These are phyloP conservation scores for Avena atlantica DNA, from an alignment of 176 grass and related monocot species.

Conservation along the genomic window DNA sequence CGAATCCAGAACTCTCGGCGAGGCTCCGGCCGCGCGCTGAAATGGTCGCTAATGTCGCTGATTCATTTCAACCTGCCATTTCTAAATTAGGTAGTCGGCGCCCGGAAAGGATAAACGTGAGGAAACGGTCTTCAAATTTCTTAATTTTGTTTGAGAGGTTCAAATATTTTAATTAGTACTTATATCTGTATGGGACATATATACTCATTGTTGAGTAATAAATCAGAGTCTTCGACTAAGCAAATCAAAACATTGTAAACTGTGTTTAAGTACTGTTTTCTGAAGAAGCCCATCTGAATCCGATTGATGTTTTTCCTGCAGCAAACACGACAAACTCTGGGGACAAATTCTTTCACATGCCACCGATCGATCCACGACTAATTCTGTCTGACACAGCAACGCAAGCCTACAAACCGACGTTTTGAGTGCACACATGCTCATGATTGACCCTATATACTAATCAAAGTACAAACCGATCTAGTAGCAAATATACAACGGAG, in stretches of 20 bases:
- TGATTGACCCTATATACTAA: background rate
- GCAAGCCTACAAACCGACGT: background rate
- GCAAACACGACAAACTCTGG: background rate
- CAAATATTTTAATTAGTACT: background rate
- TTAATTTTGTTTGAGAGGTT: background rate
- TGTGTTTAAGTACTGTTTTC: too few relatives aligned
- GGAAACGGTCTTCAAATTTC: constrained; percentile 39
- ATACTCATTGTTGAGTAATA: background rate
- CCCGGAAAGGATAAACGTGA: background rate
- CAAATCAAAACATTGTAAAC: background rate
- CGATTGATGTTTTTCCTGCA: background rate
- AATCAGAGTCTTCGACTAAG: background rate
- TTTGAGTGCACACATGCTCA: background rate
- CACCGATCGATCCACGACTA: background rate
- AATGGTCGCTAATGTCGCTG: background rate
- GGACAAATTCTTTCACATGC: background rate
- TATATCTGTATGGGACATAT: background rate
- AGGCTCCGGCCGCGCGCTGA: constrained; percentile 10
- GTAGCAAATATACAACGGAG: background rate
- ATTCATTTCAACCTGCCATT: constrained; percentile 4
- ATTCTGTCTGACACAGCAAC: background rate
- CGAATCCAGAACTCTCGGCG: background rate
- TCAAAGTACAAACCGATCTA: constrained; percentile 1
- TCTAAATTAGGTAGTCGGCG: constrained; percentile 17
- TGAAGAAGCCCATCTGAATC: background rate